phyloP scores from a whole-genome alignment of 148 eudicot species.

The Spergularia bocconei region DNA sequence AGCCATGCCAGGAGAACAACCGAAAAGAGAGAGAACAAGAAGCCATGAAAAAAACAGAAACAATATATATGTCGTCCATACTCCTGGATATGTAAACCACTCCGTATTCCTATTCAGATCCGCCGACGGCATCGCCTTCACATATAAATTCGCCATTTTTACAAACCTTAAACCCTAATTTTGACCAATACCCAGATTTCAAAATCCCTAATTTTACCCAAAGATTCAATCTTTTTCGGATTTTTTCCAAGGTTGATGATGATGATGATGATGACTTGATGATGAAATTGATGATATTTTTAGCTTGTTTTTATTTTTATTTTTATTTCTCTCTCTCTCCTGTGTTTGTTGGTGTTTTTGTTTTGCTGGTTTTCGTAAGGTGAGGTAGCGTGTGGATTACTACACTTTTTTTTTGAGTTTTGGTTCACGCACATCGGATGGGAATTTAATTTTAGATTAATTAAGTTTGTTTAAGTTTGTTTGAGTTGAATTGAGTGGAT shows the following conservation, averaged over 20 bases:
- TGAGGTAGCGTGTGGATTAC: too few relatives aligned
- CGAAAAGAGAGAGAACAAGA: constrained; percentile 60
- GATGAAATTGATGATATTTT: too few relatives aligned
- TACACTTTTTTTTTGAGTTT: too few relatives aligned
- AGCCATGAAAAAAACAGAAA: constrained; percentile 79
- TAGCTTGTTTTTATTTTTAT: neutral
- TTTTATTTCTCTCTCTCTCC: neutral
- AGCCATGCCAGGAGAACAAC: constrained; percentile 78
- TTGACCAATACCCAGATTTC: neutral
- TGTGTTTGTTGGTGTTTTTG: neutral
- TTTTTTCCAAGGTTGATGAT: too few relatives aligned
- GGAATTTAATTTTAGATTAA: neutral
- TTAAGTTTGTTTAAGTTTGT: neutral
- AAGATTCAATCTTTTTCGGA: too few relatives aligned
- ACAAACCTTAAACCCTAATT: constrained; percentile 17
- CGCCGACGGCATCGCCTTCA: constrained; percentile 66
- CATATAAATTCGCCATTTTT: constrained; percentile 68
- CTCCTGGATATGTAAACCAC: constrained; percentile 90
- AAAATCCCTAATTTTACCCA: too few relatives aligned
- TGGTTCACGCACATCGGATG: too few relatives aligned
- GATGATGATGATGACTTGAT: too few relatives aligned
- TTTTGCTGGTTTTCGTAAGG: neutral
- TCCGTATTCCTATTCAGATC: constrained; percentile 87
- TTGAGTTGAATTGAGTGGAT: neutral
- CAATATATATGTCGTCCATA: constrained; percentile 79